Evolutionary conservation across 1,284 basidiomycete species (phyloP), one percentile per base, ranked within the genome.

Genomic region (Rhodotorula sp.): DNA sequence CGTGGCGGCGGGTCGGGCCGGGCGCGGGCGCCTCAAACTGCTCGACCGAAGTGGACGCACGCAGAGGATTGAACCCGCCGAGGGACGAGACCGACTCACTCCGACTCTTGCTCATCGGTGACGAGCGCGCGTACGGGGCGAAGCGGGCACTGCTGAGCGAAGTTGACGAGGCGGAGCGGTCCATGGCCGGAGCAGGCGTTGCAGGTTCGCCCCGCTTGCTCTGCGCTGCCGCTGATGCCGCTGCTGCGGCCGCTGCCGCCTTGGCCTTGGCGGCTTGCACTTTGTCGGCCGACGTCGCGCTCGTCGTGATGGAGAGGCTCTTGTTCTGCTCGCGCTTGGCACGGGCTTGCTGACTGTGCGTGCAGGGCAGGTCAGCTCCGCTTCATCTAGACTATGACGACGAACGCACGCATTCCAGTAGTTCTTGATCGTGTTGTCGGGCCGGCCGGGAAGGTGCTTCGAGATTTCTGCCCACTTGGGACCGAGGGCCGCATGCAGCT

Each of bases 361-460:
- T 10, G 14, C 19, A 19, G 21, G 17, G 23, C 13, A 14, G 21
- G n/a, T 42, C 13, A 58, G 44, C 16, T 13, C 21, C 34, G 21
- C 10, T 12, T 12, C 4, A 42, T 1, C 13, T 9, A 10, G 10
- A 14, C 13, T 3, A 27, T 52, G 14, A 7, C 10, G 7, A 1
- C 2, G 7, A 0, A 60, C 67, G 56, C 23, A 73, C 63, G 78
- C 77, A 57, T 79, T 79, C 74, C 72, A 80, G 59, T 77, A 74
- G 53, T 80, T 80, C 67, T 79, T 80, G 74, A 79, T 79, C n/a
- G 75, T 72, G 54, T 80, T 80, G 72, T 80, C 79, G 2, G 79
- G 78, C 41, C 79, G 56, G 13, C 79, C 79, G 1, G 77, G 78
- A 13, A 80, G 64, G 49, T 73, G 65, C 70, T 77, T 78, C 14